Evolutionary conservation across 2,329 filamentous ascomycete species (phyloP).

Genomic region (Phaeosphaeria sp.): DNA sequence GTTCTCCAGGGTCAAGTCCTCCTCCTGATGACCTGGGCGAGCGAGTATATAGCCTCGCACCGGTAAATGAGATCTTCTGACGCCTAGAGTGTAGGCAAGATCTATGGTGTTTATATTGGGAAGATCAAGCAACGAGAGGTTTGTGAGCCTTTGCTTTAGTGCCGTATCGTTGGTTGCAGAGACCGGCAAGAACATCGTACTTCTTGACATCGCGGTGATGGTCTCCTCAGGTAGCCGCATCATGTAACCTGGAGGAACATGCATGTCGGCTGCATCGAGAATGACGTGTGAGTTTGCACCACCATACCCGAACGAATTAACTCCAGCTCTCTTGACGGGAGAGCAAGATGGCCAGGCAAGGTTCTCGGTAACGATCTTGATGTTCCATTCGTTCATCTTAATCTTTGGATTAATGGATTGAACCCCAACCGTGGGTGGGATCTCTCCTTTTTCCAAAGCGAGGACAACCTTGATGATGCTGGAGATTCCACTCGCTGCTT

Average conservation of each 20-base stretch:
- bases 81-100: neutral
- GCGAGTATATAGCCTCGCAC: neutral
- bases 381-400: neutral
- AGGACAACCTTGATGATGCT: neutral
- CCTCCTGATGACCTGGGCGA: neutral
- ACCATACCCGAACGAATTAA: too few species aligned
- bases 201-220: neutral
- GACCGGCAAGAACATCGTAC: neutral
- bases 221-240: too few species aligned
- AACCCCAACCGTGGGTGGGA: neutral
- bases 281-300: too few species aligned
- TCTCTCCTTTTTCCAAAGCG: neutral
- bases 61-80: neutral
- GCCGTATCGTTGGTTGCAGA: neutral
- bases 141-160: neutral
- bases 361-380: neutral
- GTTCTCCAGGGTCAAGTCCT: neutral
- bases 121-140: neutral
- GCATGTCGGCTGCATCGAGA: too few species aligned
- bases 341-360: neutral
- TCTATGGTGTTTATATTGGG: neutral
- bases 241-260: too few species aligned
- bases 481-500: slow-evolving; percentile 45
- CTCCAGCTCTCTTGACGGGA: too few species aligned
- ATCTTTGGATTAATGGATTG: neutral